phyloP scores from a whole-genome alignment of 768 basidiomycete species.

The Lepiota venenata region DNA sequence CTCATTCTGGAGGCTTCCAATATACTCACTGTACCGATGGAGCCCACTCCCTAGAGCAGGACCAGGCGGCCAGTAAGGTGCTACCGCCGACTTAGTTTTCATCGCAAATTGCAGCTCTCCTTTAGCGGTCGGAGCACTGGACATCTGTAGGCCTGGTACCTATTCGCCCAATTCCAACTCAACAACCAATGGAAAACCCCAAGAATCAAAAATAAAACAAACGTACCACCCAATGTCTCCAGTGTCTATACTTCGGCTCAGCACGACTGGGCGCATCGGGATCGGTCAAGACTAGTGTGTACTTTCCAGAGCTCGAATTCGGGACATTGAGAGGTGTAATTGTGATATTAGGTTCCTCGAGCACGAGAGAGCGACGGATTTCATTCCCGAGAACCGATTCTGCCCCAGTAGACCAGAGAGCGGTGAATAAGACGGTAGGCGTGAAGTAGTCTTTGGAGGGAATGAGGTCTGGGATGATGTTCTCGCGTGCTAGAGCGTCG shows the following conservation, averaged over 20 bases:
- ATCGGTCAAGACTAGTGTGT: constrained; percentile 56
- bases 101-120: constrained; percentile 31
- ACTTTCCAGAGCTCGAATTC: constrained; percentile 28
- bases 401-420: background rate
- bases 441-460: constrained; percentile 1
- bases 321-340: constrained; percentile 34
- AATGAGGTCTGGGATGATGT: constrained; percentile 11
- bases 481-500: background rate
- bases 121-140: constrained; percentile 19
- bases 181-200: background rate
- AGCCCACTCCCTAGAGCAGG: constrained; percentile 50
- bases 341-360: constrained; percentile 47
- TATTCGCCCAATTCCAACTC: constrained; percentile 11
- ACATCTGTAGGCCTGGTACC: constrained; percentile 35
- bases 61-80: constrained; percentile 55
- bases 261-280: constrained; percentile 53
- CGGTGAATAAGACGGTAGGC: constrained; percentile 9
- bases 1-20: background rate
- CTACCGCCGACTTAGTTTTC: constrained; percentile 43
- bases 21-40: constrained; percentile 53
- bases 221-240: constrained; percentile 56
- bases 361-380: constrained; percentile 30
- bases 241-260: constrained; percentile 47
- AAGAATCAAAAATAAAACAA: background rate
- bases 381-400: constrained; percentile 31